Base-by-base conservation (phyloP, 768 basidiomycete species). In the Flagelloscypha sp. region DNA sequence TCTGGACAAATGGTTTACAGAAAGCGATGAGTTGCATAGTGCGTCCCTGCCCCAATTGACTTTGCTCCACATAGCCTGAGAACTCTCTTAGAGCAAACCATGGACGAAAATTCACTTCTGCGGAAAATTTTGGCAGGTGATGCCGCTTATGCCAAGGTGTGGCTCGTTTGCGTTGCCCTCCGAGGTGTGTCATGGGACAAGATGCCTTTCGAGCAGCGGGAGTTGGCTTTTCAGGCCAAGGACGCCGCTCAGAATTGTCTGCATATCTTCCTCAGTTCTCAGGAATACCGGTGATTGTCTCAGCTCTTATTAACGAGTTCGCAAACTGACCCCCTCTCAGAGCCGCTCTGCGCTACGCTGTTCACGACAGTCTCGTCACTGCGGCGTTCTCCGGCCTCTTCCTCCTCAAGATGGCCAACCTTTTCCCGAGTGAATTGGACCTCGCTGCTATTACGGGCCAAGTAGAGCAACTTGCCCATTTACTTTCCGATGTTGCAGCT, bases 161-260 rank as follows among this genome's bases (percentile, higher is more conserved):
- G 92, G 92, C 74, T 94, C 21, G 83, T 92, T 15, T 95, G 92
- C 52, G 82, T 94, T 16, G 89, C 89, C 9, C 63, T 97, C 30
- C 76, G 92, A 40, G 92, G 92, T 12, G 85, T 84, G 17, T 77
- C 85, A 4, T 97, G 90, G 92, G 90, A 95, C 51, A 92, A 90
- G 58, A 88, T 95, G 82, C 79, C 88, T 3, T 88, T 85, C 41
- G 92, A 95, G 56, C 92, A 94, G 52, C 79, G 89, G 24, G 92
- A 94, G 55, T 70, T 94, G 30, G 90, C 90, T 3, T 93, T 94
- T 65, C 86, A 93, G 50, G 92, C 90, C 18, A 94, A 92, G 61
- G 88, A 93, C 49, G 84, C 90, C 0, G 92, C 92, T 4, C 77
- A 83, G 23, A 78, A 79, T 44, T 92, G 88, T 53, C 61, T 97